These are phyloP conservation scores for Teratosphaeria epicoccoides DNA, from an alignment of 2,329 filamentous ascomycete species.

Conservation along the genomic window DNA sequence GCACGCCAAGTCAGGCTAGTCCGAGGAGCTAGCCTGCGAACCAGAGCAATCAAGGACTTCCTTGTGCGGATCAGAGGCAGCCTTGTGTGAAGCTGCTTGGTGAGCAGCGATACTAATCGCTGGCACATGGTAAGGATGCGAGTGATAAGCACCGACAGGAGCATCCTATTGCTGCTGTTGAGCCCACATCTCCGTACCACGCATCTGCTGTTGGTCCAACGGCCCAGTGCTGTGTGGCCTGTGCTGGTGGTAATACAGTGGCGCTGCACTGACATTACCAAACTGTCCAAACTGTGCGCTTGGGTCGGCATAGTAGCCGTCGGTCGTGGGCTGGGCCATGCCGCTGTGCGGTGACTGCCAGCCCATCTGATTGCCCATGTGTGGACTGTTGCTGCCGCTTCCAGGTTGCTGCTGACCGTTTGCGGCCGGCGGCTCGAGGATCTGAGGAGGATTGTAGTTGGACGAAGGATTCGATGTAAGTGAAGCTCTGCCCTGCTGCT, in stretches of 20 bases:
- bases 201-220: slow-evolving; percentile 49
- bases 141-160: slow-evolving; percentile 3
- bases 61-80: neutral
- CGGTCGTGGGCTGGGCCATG: slow-evolving; percentile 56
- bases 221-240: slow-evolving; percentile 61
- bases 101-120: neutral
- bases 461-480: slow-evolving; percentile 70
- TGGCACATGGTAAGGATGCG: neutral
- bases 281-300: slow-evolving; percentile 34
- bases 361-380: slow-evolving; percentile 55
- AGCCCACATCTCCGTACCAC: slow-evolving; percentile 46
- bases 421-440: slow-evolving; percentile 69
- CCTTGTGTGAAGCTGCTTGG: neutral
- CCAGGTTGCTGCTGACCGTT: slow-evolving; percentile 64
- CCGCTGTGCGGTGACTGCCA: slow-evolving; percentile 82
- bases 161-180: slow-evolving; percentile 29
- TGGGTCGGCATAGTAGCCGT: slow-evolving; percentile 75
- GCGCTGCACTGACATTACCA: slow-evolving; percentile 53
- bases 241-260: slow-evolving; percentile 59
- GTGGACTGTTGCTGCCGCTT: slow-evolving; percentile 74
- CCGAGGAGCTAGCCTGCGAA: neutral
- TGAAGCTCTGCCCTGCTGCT: slow-evolving; percentile 40
- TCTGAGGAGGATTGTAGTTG: slow-evolving; percentile 68
- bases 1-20: neutral
- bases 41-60: neutral